phyloP scores from a whole-genome alignment of 139 green algal species.

The Chlamydomonas incerta region DNA sequence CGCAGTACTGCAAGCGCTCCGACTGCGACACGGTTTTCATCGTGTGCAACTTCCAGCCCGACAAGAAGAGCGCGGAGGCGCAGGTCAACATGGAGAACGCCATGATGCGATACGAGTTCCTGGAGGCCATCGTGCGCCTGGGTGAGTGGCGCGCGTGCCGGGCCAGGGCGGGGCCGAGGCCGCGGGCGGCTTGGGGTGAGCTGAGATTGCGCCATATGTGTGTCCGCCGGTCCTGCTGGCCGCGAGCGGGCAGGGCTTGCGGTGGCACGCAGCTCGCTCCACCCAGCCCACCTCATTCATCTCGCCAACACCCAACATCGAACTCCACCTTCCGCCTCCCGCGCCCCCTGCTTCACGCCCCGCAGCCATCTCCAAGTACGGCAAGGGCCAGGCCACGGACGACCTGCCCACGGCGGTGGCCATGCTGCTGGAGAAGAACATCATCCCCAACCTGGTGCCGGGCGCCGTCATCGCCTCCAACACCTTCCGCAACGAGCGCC shows the following conservation, averaged over 20 bases:
- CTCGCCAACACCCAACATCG: too few relatives aligned
- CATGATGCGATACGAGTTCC: slow-evolving; percentile 82
- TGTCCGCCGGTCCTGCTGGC: too few relatives aligned
- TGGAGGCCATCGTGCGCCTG: slow-evolving; percentile 76
- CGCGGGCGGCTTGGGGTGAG: too few relatives aligned
- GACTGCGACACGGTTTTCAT: slow-evolving; percentile 92
- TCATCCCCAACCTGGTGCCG: slow-evolving; percentile 61
- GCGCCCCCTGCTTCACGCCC: neutral
- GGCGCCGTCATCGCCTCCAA: slow-evolving; percentile 59
- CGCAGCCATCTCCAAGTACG: slow-evolving; percentile 80
- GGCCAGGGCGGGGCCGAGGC: too few relatives aligned
- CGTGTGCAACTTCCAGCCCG: slow-evolving; percentile 82
- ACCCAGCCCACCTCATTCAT: too few relatives aligned
- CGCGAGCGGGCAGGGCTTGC: neutral
- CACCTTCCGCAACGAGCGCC: slow-evolving; percentile 71
- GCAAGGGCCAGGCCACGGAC: slow-evolving; percentile 71
- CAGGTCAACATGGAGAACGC: slow-evolving; percentile 75
- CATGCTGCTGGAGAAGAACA: slow-evolving; percentile 73
- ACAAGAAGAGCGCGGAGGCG: slow-evolving; percentile 72
- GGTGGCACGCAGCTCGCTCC: too few relatives aligned
- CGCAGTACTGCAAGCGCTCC: slow-evolving; percentile 73
- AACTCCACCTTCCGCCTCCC: too few relatives aligned
- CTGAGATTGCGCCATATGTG: too few relatives aligned
- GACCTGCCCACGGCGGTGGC: slow-evolving; percentile 69
- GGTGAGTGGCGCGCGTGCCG: too few relatives aligned